Evolutionary conservation across 2,329 filamentous ascomycete species (phyloP), one percentile per base, ranked within the genome.

Genomic region (Didymella glomerata): DNA sequence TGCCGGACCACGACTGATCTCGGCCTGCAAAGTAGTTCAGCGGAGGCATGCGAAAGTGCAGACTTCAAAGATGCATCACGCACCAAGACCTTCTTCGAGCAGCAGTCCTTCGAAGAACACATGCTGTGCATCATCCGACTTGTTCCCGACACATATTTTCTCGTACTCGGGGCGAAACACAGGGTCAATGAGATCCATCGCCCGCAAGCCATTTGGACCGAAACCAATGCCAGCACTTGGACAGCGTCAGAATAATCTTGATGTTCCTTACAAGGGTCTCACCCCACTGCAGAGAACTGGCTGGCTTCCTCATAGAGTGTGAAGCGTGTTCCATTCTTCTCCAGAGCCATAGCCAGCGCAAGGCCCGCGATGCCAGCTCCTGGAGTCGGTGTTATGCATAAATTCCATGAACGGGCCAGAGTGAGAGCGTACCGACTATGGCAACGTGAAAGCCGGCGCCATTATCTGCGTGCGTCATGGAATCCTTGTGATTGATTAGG

Each of bases 161-260:
- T 79, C 72, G 57, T 81, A 82, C 61, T 69, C 65, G 13, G 68
- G 60, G 9, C 76, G 73, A 46, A 81, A 78, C 6, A 67, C 64
- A 13, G 69, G 57, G 50, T 81, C 78, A 57, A 81, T 79, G 18
- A 80, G 66, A 48, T 79, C 76, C 71, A 82, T 80, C 8, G 79
- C 77, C 14, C 68, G 69, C 20, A 81, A 59, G 6, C 77, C 73
- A 65, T 81, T 82, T 7, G 79, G 79, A 0, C 76, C 79, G 9
- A 81, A 61, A 6, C 67, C 69, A 16, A 72, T 64, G n/a, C 72
- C 72, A 6, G 71, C 71, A 34, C 58, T 61, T 46, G 41, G 22
- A 2, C 3, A 16, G 4, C 14, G 20, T 55, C 16, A 48, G 44
- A 32, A 30, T 2, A 30, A 7, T 5, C 14, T 22, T 7, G 4